phyloP scores from a whole-genome alignment of 2,329 filamentous ascomycete species.

The Purpureocillium takamizusanense region DNA sequence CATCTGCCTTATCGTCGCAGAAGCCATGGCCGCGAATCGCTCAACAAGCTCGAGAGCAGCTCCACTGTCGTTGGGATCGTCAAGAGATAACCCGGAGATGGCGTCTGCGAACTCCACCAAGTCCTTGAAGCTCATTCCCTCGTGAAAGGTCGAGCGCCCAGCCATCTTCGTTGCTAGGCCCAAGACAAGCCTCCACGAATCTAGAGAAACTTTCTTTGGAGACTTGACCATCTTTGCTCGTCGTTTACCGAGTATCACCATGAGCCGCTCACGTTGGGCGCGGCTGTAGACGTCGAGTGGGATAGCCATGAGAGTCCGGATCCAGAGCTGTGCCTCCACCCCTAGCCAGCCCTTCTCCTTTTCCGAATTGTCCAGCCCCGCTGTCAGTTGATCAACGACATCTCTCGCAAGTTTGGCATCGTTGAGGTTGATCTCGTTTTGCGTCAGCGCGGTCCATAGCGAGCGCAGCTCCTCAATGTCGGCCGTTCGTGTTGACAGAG shows the following conservation, averaged over 20 bases:
- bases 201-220: conserved; percentile 14
- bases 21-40: conserved; percentile 21
- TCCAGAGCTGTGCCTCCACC: conserved; percentile 17
- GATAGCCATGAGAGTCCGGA: conserved; percentile 21
- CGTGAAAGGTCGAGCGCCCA: conserved; percentile 40
- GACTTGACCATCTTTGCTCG: conserved; percentile 15
- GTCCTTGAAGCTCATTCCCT: conserved; percentile 31
- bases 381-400: conserved; percentile 22
- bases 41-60: conserved; percentile 21
- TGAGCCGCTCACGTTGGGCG: conserved; percentile 32
- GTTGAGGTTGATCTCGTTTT: conserved; percentile 29
- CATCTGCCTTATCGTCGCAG: conserved; percentile 32
- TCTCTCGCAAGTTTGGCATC: conserved; percentile 19
- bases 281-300: conserved; percentile 31
- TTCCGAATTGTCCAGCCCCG: conserved; percentile 16
- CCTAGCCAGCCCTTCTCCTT: conserved; percentile 22
- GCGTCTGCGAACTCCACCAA: conserved; percentile 24
- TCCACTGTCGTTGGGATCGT: conserved; percentile 14
- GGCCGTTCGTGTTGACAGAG: conserved; percentile 10
- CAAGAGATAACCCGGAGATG: conserved; percentile 17
- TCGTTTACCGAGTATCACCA: conserved; percentile 22
- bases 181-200: conserved; percentile 28
- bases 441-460: conserved; percentile 21
- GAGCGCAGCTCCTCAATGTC: conserved; percentile 9
- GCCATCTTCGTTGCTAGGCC: conserved; percentile 40